Evolutionary conservation across 176 grass and related monocot species (phyloP).

Genomic region (Avena atlantica): DNA sequence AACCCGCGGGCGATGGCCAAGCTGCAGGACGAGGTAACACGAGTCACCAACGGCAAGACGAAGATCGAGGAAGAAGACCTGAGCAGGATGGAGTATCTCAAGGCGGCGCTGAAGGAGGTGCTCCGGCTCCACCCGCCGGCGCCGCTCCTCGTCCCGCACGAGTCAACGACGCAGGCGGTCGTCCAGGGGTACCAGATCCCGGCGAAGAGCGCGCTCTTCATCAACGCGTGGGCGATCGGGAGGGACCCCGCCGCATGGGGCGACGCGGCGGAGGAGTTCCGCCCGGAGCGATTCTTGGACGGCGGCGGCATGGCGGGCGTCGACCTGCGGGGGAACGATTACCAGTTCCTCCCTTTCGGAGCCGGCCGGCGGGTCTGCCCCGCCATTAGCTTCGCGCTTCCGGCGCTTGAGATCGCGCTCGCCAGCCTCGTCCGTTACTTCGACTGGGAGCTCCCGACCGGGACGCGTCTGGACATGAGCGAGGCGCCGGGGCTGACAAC

Average conservation of each 20-base stretch:
- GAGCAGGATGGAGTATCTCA: constrained; percentile 51
- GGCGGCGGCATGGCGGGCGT: background rate
- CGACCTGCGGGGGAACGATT: constrained; percentile 60
- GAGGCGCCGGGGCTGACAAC: constrained; percentile 61
- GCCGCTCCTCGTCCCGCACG: constrained; percentile 63
- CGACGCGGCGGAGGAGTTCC: constrained; percentile 59
- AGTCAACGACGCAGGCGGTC: constrained; percentile 30
- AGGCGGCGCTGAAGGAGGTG: constrained; percentile 65
- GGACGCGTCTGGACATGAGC: constrained; percentile 50
- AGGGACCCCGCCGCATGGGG: constrained; percentile 62
- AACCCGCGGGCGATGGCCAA: constrained; percentile 59
- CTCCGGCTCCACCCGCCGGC: constrained; percentile 66
- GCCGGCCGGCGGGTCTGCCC: constrained; percentile 74
- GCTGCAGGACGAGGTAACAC: constrained; percentile 52
- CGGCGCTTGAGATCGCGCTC: constrained; percentile 58
- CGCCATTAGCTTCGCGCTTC: constrained; percentile 59
- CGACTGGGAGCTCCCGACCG: constrained; percentile 61
- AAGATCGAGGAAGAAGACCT: constrained; percentile 46
- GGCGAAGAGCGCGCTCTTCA: constrained; percentile 45
- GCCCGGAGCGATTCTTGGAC: constrained; percentile 63
- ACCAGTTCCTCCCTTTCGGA: constrained; percentile 68
- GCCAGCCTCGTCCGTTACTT: constrained; percentile 51
- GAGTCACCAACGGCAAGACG: constrained; percentile 9
- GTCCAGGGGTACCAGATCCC: constrained; percentile 64
- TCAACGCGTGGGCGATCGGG: constrained; percentile 77